phyloP scores from a whole-genome alignment of 192 early-diverging fungal genomes.

The Funneliformis geosporum region DNA sequence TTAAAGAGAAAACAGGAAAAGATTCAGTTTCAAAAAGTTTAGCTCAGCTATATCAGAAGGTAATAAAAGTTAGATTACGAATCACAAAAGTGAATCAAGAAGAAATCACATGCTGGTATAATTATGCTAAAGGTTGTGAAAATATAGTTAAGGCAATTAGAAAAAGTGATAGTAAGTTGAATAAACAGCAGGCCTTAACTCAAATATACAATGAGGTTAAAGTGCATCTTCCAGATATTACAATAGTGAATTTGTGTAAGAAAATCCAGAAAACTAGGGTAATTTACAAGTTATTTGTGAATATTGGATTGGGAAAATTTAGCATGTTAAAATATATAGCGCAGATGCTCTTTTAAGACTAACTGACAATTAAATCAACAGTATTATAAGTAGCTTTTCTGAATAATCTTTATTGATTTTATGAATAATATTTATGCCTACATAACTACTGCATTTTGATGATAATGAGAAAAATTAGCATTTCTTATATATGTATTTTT shows the following conservation, averaged over 20 bases:
- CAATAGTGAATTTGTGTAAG: slow-evolving; percentile 11
- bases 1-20: no score
- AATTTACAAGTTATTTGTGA: slow-evolving; percentile 1
- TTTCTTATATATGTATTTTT: no score
- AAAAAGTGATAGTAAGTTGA: neutral
- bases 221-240: slow-evolving; percentile 11
- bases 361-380: neutral
- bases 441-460: no score
- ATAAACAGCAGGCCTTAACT: neutral
- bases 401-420: no score
- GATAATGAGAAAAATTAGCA: no score
- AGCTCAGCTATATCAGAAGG: slow-evolving; percentile 25
- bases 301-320: slow-evolving; percentile 8
- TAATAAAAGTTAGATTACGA: neutral
- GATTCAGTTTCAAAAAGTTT: neutral
- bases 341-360: neutral
- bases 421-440: no score
- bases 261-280: slow-evolving; percentile 10
- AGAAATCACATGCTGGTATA: slow-evolving; percentile 27
- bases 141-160: slow-evolving; percentile 13
- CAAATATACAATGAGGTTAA: slow-evolving; percentile 11
- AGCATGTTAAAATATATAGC: neutral
- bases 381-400: no score
- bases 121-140: slow-evolving; percentile 10
- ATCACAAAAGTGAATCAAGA: slow-evolving; percentile 10